A percentile compares a stretch with the other conserved stretches of the same genome.
Evolutionary conservation across 352 stramenopile genomes (phyloP).

Genomic region (Thraustotheca clavata): DNA sequence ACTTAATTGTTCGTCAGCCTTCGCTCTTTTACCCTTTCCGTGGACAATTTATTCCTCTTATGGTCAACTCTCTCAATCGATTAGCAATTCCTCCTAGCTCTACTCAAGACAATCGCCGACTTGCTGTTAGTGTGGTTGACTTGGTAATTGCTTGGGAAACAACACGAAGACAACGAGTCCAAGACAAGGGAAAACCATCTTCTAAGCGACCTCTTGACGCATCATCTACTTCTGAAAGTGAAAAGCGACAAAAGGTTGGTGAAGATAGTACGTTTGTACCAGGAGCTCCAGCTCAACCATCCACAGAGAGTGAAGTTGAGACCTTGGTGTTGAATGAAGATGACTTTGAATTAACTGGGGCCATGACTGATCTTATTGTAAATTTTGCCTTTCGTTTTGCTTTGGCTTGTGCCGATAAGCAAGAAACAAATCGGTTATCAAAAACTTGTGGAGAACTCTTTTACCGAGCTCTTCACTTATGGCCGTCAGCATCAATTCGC

Average conservation of each 20-base stretch:
- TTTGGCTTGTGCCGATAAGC: constrained; percentile 81
- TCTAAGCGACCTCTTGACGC: neutral
- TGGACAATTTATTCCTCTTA: constrained; percentile 91
- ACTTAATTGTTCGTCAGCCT: constrained; percentile 92
- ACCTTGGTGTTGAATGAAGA: constrained; percentile 45
- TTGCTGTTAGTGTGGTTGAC: constrained; percentile 93
- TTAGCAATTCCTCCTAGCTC: constrained; percentile 92
- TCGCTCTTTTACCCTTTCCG: constrained; percentile 90
- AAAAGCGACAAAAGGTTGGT: constrained; percentile 30
- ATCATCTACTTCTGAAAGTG: constrained; percentile 3
- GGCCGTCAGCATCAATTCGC: constrained; percentile 76
- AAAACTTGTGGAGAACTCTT: constrained; percentile 85
- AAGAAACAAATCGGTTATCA: constrained; percentile 79
- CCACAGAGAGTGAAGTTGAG: constrained; percentile 1
- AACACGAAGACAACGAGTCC: constrained; percentile 63
- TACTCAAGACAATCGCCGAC: constrained; percentile 86
- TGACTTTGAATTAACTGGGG: constrained; percentile 77
- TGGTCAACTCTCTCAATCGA: constrained; percentile 94
- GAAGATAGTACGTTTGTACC: constrained; percentile 15
- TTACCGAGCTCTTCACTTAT: constrained; percentile 76
- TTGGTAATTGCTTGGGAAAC: constrained; percentile 95
- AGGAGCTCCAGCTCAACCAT: constrained; percentile 17
- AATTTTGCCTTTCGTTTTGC: constrained; percentile 88
- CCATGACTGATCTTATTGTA: constrained; percentile 87
- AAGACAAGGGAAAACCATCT: constrained; percentile 14